Conservation (phyloP, 768 basidiomycete genomes). For the Trametes elegans region DNA sequence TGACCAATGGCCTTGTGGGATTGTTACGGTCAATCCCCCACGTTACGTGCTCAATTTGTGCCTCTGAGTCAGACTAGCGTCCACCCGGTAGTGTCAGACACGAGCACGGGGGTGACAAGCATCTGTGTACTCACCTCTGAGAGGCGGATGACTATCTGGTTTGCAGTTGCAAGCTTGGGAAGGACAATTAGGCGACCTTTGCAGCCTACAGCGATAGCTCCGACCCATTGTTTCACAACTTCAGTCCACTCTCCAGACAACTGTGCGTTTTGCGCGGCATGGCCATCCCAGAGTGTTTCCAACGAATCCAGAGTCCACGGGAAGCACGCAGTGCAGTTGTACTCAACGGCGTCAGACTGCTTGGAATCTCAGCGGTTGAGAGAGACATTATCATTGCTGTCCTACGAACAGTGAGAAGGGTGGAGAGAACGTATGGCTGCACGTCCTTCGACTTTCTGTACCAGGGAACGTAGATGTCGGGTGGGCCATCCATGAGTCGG, state of each 20-base stretch:
- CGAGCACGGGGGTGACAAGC: too few relatives aligned
- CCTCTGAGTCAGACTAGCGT: neutral
- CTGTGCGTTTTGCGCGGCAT: constrained; percentile 30
- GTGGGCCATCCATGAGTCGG: neutral
- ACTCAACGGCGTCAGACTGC: constrained; percentile 9
- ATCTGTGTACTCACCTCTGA: constrained; percentile 14
- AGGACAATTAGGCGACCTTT: constrained; percentile 25
- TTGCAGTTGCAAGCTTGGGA: constrained; percentile 17
- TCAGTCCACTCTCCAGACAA: constrained; percentile 40
- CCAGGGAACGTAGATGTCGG: constrained; percentile 11
- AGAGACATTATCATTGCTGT: neutral
- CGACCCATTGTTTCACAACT: constrained; percentile 47
- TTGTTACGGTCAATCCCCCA: constrained; percentile 52
- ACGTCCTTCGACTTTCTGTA: constrained; percentile 9
- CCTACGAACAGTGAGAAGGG: constrained; percentile 11
- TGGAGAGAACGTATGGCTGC: constrained; percentile 14
- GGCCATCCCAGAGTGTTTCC: constrained; percentile 38
- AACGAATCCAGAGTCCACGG: constrained; percentile 35
- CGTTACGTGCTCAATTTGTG: constrained; percentile 30
- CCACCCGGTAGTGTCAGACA: neutral
- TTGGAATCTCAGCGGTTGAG: neutral
- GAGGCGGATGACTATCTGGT: constrained; percentile 8
- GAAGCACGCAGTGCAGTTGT: constrained; percentile 23
- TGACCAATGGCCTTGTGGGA: constrained; percentile 55
- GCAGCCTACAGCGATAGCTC: constrained; percentile 44